Base-by-base conservation (phyloP, 805 yeast species). In the Cyberlindnera japonica region DNA sequence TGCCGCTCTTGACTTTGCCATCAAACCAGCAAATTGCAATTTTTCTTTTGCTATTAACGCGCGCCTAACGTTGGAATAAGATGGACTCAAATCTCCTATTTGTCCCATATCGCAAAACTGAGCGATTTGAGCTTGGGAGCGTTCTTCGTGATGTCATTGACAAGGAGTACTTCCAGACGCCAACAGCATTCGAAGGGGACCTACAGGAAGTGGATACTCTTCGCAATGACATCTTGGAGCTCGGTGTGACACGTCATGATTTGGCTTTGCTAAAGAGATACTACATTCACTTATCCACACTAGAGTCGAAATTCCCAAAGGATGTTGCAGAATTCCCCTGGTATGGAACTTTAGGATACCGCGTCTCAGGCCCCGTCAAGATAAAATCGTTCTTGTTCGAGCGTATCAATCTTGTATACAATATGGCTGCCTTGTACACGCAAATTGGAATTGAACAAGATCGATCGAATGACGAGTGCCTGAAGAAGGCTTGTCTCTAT, bases 301-400 rank as follows among this genome's bases (percentile, higher is more conserved):
- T 84, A 7, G 59, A 61, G 26, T 41, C 60, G 35, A 85, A 83
- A 54, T 82, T 90, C 44, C 88, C 93, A 0, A 67, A 68, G 21
- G 82, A 81, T 46, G 65, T 72, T 15, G 62, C 77, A 8, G 72
- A 69, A 27, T 82, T 87, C 49, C 68, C 77, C 0, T 91, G 97
- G 98, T 75, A 65, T 54, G 81, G 81, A 17, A 75, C 87, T 1
- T 61, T 85, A 5, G 81, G 85, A 0, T 72, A 74, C 38, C 65
- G 79, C 15, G 68, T 73, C 3, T 61, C 69, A 7, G 74, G 77
- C 0, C 75, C 78, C 1, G 63, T 70, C 14, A 66, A 61, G 35
- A 53, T 66, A 27, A 58, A 62, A 20, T 76, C 88, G 0, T 56
- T 85, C 5, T 48, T 57, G 18, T 79, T 74, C 52, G 97, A 90